phyloP scores from a whole-genome alignment of 2,329 filamentous ascomycete species.

The Hypocreales sp. region DNA sequence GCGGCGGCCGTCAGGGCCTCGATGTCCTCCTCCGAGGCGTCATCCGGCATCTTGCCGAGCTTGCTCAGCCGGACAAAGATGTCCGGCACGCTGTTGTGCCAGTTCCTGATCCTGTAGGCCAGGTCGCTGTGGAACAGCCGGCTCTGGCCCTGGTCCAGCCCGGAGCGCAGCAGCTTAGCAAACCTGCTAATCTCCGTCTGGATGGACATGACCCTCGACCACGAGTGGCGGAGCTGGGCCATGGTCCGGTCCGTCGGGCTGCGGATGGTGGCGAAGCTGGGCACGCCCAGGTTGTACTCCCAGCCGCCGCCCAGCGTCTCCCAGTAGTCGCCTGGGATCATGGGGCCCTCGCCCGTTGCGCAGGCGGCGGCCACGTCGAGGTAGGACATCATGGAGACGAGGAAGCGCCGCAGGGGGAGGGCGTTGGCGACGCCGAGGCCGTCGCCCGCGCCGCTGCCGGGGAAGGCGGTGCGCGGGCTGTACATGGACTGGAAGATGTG shows the following conservation, averaged over 20 bases:
- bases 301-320: constrained; percentile 18
- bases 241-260: constrained; percentile 2
- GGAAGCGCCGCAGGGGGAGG: constrained; percentile 10
- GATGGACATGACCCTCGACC: constrained; percentile 7
- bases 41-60: neutral
- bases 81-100: constrained; percentile 5
- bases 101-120: constrained; percentile 3
- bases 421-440: neutral
- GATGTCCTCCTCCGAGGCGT: constrained; percentile 1
- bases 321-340: constrained; percentile 21
- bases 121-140: constrained; percentile 4
- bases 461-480: constrained; percentile 1
- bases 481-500: constrained; percentile 15
- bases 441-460: neutral
- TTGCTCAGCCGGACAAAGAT: constrained; percentile 1
- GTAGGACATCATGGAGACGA: constrained; percentile 21
- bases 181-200: constrained; percentile 6
- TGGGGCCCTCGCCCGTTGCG: constrained; percentile 18
- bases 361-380: constrained; percentile 22
- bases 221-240: constrained; percentile 6
- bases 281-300: constrained; percentile 14
- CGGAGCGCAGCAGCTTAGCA: constrained; percentile 2
- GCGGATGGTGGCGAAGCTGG: constrained; percentile 3
- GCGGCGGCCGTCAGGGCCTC: constrained; percentile 4
- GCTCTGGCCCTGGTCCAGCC: constrained; percentile 1